These are phyloP conservation scores for Schizophyllum commune DNA, from an alignment of 1,284 basidiomycete genomes.

Conservation along the genomic window DNA sequence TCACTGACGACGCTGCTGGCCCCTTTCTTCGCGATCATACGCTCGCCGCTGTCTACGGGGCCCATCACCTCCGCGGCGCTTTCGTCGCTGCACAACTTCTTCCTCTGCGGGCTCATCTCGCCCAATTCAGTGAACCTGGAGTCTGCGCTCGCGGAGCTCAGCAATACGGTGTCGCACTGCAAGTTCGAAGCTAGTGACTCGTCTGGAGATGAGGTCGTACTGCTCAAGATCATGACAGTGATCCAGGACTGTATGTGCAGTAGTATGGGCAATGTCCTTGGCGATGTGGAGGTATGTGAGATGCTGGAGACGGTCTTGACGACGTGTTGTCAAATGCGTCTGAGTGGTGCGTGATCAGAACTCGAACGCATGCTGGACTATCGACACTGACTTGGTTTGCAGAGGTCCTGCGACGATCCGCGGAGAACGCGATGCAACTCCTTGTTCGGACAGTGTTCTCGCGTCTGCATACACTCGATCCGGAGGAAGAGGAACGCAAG, in stretches of 20 bases:
- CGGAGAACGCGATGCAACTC: conserved; percentile 88
- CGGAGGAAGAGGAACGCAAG: conserved; percentile 60
- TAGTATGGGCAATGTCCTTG: conserved; percentile 58
- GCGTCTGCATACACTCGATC: conserved; percentile 63
- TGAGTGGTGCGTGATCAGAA: conserved; percentile 67
- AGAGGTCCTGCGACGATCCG: conserved; percentile 88
- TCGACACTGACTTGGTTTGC: conserved; percentile 10
- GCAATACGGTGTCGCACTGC: conserved; percentile 88
- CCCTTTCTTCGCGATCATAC: conserved; percentile 90
- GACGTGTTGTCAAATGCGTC: conserved; percentile 93
- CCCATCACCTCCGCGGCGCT: conserved; percentile 90
- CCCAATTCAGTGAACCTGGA: conserved; percentile 44
- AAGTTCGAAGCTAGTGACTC: conserved; percentile 97
- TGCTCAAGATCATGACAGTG: conserved; percentile 87
- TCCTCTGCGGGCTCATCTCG: conserved; percentile 69
- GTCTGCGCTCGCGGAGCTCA: conserved; percentile 75
- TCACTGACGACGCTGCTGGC: conserved; percentile 60
- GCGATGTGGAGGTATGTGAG: conserved; percentile 95
- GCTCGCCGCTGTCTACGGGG: conserved; percentile 88
- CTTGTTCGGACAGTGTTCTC: conserved; percentile 81
- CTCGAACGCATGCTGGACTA: conserved; percentile 3
- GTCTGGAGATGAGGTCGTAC: conserved; percentile 92
- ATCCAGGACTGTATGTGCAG: conserved; percentile 82
- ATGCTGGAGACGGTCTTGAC: conserved; percentile 97
- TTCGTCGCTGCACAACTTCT: conserved; percentile 82